A percentile compares a stretch with the other conserved stretches of the same genome.
Conservation (phyloP, 1,284 basidiomycete genomes). For the Trichosporon faecale region DNA sequence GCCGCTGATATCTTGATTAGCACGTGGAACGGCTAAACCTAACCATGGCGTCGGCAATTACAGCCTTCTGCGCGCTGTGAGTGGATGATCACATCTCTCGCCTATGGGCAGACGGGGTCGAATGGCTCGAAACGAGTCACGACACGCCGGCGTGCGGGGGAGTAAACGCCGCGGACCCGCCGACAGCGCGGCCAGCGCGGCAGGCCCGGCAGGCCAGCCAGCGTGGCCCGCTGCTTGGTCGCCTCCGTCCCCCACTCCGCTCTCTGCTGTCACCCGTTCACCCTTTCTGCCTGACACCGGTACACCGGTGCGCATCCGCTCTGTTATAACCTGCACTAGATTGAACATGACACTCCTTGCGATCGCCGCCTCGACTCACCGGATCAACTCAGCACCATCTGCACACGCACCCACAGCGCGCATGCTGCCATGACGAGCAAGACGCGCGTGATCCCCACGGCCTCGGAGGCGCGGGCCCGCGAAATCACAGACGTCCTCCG, state of each 20-base stretch:
- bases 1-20: neutral
- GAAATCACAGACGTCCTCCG: neutral
- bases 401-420: too few relatives aligned
- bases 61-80: neutral
- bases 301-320: neutral
- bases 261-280: neutral
- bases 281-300: neutral
- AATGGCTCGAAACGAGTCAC: neutral
- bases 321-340: neutral
- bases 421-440: neutral
- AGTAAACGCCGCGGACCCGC: neutral
- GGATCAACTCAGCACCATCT: neutral
- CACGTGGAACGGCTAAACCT: neutral
- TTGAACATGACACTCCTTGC: neutral
- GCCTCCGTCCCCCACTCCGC: neutral
- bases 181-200: too few relatives aligned
- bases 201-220: too few relatives aligned
- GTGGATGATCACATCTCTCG: neutral
- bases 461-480: neutral
- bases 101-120: neutral
- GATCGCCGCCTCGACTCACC: neutral
- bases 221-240: neutral
- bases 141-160: neutral
- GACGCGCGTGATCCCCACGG: neutral
- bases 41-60: neutral